Percentiles rank a stretch among this genome's conserved stretches.
These are phyloP conservation scores for Metarhizium brunneum DNA, from an alignment of 2,329 filamentous ascomycete species.

Conservation along the genomic window DNA sequence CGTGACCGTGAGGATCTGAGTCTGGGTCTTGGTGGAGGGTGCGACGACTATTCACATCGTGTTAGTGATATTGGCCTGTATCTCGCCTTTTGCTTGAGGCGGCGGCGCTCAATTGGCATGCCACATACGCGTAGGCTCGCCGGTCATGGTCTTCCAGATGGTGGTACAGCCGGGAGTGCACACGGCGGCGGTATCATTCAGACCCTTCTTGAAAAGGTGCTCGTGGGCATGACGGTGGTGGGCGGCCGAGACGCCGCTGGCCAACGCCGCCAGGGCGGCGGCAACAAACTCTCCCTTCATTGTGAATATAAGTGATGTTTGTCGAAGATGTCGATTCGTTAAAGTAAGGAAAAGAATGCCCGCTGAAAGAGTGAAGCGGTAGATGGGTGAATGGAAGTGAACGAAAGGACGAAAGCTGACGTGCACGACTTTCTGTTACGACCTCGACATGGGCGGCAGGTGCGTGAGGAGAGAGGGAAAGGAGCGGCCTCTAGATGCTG, in stretches of 20 bases:
- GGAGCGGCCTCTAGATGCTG: slow-evolving; percentile 16
- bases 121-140: slow-evolving; percentile 53
- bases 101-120: neutral
- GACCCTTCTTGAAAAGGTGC: slow-evolving; percentile 47
- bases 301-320: slow-evolving; percentile 25
- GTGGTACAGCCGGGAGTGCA: slow-evolving; percentile 61
- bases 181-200: slow-evolving; percentile 28
- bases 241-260: slow-evolving; percentile 44
- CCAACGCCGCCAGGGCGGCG: slow-evolving; percentile 53
- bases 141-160: slow-evolving; percentile 62
- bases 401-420: slow-evolving; percentile 41
- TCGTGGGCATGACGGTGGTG: slow-evolving; percentile 57
- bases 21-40: slow-evolving; percentile 16
- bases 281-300: slow-evolving; percentile 70
- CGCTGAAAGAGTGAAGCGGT: slow-evolving; percentile 88
- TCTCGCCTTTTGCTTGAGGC: neutral
- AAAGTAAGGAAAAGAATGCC: slow-evolving; percentile 52
- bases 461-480: slow-evolving; percentile 30
- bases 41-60: slow-evolving; percentile 25
- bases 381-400: slow-evolving; percentile 30
- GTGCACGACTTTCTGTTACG: slow-evolving; percentile 37
- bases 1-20: slow-evolving; percentile 13
- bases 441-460: slow-evolving; percentile 36
- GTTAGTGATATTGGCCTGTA: slow-evolving; percentile 11
- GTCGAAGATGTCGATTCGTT: slow-evolving; percentile 10